Evolutionary conservation across 2,329 filamentous ascomycete species (phyloP).

Genomic region (Pestalotiopsis sp.): DNA sequence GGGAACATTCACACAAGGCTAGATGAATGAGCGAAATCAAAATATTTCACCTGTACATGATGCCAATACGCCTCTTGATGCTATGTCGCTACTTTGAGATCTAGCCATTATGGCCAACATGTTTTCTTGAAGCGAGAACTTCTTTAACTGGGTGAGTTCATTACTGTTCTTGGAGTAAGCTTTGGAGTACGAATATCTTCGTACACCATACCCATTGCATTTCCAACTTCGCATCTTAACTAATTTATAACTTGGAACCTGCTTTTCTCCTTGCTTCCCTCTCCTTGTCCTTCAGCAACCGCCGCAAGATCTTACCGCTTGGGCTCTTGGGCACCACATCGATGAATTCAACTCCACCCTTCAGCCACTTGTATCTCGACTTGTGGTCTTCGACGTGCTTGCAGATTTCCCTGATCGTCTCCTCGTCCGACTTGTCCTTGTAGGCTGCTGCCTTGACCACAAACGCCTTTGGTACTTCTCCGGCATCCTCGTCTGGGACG

Average conservation of each 20-base stretch:
- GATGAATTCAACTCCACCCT: slow-evolving; percentile 53
- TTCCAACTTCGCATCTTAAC: neutral
- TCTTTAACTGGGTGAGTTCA: no score
- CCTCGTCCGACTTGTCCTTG: slow-evolving; percentile 30
- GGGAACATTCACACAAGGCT: neutral
- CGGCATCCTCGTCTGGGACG: slow-evolving; percentile 60
- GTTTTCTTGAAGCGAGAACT: no score
- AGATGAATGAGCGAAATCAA: slow-evolving; percentile 3
- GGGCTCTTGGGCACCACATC: slow-evolving; percentile 63
- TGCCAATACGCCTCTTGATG: no score
- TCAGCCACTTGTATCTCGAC: slow-evolving; percentile 59
- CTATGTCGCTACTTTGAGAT: no score
- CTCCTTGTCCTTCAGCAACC: slow-evolving; percentile 66
- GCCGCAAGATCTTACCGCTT: slow-evolving; percentile 64
- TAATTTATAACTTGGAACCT: slow-evolving; percentile 59
- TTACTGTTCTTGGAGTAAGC: no score
- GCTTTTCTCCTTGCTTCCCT: slow-evolving; percentile 59
- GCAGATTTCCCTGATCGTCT: slow-evolving; percentile 44
- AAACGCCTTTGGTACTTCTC: slow-evolving; percentile 68
- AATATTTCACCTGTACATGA: neutral
- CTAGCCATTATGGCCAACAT: no score
- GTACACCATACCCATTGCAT: no score
- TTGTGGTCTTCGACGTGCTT: slow-evolving; percentile 57
- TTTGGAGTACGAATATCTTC: no score
- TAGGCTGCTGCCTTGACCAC: slow-evolving; percentile 55